Evolutionary conservation across 441 rosid species (phyloP), one percentile per base, ranked within the genome.

Genomic region (Brassica hybrid): DNA sequence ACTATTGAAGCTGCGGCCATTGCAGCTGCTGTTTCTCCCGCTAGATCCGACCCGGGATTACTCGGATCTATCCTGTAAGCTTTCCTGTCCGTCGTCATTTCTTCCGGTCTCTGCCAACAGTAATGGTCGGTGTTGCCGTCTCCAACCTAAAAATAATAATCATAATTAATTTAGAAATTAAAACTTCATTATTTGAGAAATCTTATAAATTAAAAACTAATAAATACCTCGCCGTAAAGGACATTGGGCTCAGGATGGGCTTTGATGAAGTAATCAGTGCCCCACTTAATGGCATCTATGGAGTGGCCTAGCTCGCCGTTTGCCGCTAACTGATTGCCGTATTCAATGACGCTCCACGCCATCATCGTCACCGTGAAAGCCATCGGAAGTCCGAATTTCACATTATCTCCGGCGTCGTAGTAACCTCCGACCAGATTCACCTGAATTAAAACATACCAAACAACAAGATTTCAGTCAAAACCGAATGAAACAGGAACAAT

Each of bases 1-100:
- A 93, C 93, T 4, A 93, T 84, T 17, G 98, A 89, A 10, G 98
- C 95, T 13, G 97, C 96, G 14, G 98, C 98, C 98, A 93, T 91
- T 1, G 98, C 97, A 5, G 98, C 98, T 16, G 98, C 93, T 2
- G 98, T 91, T 85, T 93, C 98, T n/a, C 94, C 97, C 30, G 98
- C 94, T 4, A 93, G 97, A 84, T 90, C 98, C 25, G 98, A 93
- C 65, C 98, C 98, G 5, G 98, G 98, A 67, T 90, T 93, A 58
- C 90, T 90, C 11, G 91, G 88, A 79, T 91, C 96, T 61, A 93
- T 81, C 86, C 83, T 96, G 98, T 80, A 21, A 21, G 23, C 23
- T 21, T 21, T 21, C 23, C 23, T 21, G 23, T 21, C 23, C 23
- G 23, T 21, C 23, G 23, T 21, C 23, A 21, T 21, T 21, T 21